Evolutionary conservation across 768 basidiomycete species (phyloP).

Genomic region (Naematelia aurantialba): DNA sequence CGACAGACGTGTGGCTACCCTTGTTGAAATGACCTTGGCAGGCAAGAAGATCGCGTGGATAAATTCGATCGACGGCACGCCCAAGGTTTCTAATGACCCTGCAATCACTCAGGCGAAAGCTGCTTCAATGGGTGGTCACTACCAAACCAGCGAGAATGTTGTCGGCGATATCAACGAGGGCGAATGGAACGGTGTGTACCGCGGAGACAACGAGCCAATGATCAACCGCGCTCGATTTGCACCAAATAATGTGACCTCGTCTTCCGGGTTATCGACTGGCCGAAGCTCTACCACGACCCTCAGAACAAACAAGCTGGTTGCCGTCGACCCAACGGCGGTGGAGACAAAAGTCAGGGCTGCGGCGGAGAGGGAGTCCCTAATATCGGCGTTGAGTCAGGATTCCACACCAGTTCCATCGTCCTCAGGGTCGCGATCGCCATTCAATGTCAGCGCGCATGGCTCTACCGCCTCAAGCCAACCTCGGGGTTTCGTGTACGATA

Average conservation of each 20-base stretch:
- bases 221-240: too few relatives aligned
- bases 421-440: background rate
- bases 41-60: constrained; percentile 2
- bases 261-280: too few relatives aligned
- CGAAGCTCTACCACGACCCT: too few relatives aligned
- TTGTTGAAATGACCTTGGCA: constrained; percentile 1
- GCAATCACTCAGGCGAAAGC: background rate
- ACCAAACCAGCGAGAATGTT: background rate
- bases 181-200: background rate
- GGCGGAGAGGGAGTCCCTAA: background rate
- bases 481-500: background rate
- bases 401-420: background rate
- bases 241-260: too few relatives aligned
- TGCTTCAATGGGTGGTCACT: background rate
- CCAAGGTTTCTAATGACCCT: background rate
- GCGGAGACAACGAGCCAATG: too few relatives aligned
- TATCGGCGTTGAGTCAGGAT: background rate
- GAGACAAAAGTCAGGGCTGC: too few relatives aligned
- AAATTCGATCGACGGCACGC: background rate
- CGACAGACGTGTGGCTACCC: background rate
- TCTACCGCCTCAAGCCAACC: background rate
- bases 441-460: background rate
- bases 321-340: background rate
- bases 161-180: background rate
- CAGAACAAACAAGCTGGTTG: background rate